A percentile compares a stretch with the other conserved stretches of the same genome.
These are phyloP conservation scores for Taxawa tesnikishii DNA, from an alignment of 2,329 filamentous ascomycete species.

Conservation along the genomic window DNA sequence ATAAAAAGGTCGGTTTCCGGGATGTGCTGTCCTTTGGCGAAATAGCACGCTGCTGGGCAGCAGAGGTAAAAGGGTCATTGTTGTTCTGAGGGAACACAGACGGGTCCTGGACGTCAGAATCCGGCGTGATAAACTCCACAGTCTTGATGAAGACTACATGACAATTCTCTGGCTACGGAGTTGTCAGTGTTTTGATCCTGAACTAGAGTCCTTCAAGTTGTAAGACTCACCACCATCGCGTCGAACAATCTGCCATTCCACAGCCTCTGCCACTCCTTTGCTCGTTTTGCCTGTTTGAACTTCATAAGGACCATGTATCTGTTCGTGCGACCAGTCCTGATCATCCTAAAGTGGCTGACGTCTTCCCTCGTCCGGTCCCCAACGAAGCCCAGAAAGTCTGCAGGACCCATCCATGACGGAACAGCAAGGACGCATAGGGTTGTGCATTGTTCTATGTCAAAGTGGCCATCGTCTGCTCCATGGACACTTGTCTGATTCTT, in stretches of 20 bases:
- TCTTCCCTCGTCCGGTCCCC: conserved; percentile 76
- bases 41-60: conserved; percentile 28
- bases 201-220: neutral
- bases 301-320: conserved; percentile 94
- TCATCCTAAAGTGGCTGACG: conserved; percentile 88
- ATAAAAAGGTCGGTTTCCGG: conserved; percentile 14
- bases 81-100: conserved; percentile 45
- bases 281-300: conserved; percentile 64
- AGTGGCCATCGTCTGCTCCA: conserved; percentile 13
- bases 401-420: conserved; percentile 82
- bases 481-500: neutral
- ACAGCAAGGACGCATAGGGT: conserved; percentile 90
- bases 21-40: conserved; percentile 23
- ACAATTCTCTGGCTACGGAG: conserved; percentile 68
- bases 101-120: conserved; percentile 23
- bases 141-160: conserved; percentile 91
- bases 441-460: conserved; percentile 57
- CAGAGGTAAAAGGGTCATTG: conserved; percentile 52
- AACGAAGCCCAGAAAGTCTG: conserved; percentile 82
- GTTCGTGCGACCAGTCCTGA: conserved; percentile 78
- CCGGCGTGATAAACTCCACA: conserved; percentile 67
- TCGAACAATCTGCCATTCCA: conserved; percentile 95
- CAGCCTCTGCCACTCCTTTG: conserved; percentile 66
- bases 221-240: conserved; percentile 59
- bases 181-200: conserved; percentile 7